phyloP scores from a whole-genome alignment of 1,139 yeast species.

The Magnusiomyces tetraspermus region DNA sequence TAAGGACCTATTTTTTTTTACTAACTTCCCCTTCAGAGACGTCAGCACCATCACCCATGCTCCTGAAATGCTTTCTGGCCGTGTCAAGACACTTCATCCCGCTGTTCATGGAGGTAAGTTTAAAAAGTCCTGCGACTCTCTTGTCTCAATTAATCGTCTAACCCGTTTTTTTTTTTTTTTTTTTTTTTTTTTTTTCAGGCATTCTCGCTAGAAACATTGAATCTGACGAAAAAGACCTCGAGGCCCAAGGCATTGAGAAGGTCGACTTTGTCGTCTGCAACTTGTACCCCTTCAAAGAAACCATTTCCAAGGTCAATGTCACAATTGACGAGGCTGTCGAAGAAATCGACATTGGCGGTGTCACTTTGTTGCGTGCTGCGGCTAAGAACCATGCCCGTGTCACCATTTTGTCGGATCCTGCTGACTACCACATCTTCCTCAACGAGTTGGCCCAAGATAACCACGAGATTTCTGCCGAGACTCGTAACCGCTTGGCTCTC shows the following conservation, averaged over 20 bases:
- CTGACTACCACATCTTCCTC: conserved; percentile 78
- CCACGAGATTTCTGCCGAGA: conserved; percentile 59
- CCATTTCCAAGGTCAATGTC: conserved; percentile 89
- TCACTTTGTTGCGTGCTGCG: conserved; percentile 92
- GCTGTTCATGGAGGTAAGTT: conserved; percentile 86
- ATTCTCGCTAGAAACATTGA: conserved; percentile 89
- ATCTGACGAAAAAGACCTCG: conserved; percentile 79
- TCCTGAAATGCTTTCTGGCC: conserved; percentile 97
- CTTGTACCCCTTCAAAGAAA: conserved; percentile 95
- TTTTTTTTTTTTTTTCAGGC: too few species aligned
- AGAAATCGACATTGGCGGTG: conserved; percentile 98
- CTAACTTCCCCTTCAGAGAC: conserved; percentile 40
- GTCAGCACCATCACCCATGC: conserved; percentile 93
- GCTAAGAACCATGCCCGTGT: conserved; percentile 97
- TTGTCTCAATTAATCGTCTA: too few species aligned
- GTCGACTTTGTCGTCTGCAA: conserved; percentile 96
- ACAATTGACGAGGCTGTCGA: conserved; percentile 97
- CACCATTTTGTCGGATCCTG: conserved; percentile 87
- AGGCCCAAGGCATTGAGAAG: conserved; percentile 81
- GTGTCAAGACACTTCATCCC: conserved; percentile 96
- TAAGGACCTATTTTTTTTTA: too few species aligned
- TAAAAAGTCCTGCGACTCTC: too few species aligned
- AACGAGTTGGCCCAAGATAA: conserved; percentile 56
- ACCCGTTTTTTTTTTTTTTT: too few species aligned
- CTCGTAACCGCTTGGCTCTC: conserved; percentile 78